phyloP scores from a whole-genome alignment of 805 yeast genomes.

The Sugiyamaella boreocaroliniensis region DNA sequence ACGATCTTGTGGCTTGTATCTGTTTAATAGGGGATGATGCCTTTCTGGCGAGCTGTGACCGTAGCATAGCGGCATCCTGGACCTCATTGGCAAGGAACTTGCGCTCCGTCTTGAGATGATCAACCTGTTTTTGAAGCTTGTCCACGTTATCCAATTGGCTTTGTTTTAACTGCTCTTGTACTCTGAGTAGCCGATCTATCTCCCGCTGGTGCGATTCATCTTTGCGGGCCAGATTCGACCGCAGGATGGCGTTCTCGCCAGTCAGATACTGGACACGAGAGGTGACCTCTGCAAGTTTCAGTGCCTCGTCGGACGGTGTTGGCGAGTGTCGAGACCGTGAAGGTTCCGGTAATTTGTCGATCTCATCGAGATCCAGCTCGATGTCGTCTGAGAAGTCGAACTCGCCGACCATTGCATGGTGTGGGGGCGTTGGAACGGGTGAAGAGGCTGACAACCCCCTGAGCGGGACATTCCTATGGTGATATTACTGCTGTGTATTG shows the following conservation, averaged over 20 bases:
- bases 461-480: background rate
- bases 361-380: slow-evolving; percentile 19
- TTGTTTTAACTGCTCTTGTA: slow-evolving; percentile 18
- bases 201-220: slow-evolving; percentile 24
- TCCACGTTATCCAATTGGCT: slow-evolving; percentile 34
- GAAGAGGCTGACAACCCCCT: background rate
- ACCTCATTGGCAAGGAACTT: slow-evolving; percentile 47
- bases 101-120: slow-evolving; percentile 47
- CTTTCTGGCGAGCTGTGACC: background rate
- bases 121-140: slow-evolving; percentile 37
- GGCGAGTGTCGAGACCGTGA: slow-evolving; percentile 9
- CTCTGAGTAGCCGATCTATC: slow-evolving; percentile 22
- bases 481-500: background rate
- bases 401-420: slow-evolving; percentile 10
- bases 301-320: background rate
- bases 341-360: slow-evolving; percentile 13
- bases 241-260: slow-evolving; percentile 76
- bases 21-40: background rate
- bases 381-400: slow-evolving; percentile 17
- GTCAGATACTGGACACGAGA: slow-evolving; percentile 45
- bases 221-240: slow-evolving; percentile 50
- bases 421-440: background rate
- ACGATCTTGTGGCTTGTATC: background rate
- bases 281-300: slow-evolving; percentile 23
- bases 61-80: slow-evolving; percentile 26